Base-by-base conservation (phyloP, 495 filamentous ascomycete species). In the Penicillium samsonianum region DNA sequence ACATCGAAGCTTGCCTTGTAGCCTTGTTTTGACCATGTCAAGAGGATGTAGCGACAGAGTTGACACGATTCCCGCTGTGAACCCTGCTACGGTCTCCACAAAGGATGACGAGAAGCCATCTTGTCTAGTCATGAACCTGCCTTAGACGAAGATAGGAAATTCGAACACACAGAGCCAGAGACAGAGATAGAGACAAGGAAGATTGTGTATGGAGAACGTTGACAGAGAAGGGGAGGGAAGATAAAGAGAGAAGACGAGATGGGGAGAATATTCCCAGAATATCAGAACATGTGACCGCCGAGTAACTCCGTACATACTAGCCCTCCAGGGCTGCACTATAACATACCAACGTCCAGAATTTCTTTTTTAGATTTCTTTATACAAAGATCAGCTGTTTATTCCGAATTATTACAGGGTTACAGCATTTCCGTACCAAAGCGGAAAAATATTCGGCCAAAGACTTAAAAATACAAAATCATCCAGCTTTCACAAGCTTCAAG, bases 11-110 rank as follows among this genome's bases (percentile, higher is more conserved):
- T 57, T 67, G 93, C 92, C 83, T 76, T 99, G 94, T 63, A 99
- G 84, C 56, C 94, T 88, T 38, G 92, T 97, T 77, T 99, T 99
- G 65, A 98, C 82, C 56, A 98, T 83, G 74, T 99, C 94, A 50
- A 99, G 80, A 19, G 94, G 94, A 76, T 80, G 77, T 28, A 78
- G 55, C 50, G 64, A 74, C 25, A 97, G 80, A 30, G 94, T 96
- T 17, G 91, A 87, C 60, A 90, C 84, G 59, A 91, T 80, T 40
- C 94, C 94, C 52, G 93, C 93, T 49, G 87, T 86, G 70, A 98
- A 88, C 58, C 94, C 94, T 44, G 93, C 90, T 74, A 95, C 80
- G 68, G 87, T 85, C 82, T 98, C 94, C 74, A 96, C 85, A 67
- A 90, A 72, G 70, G 90, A 87, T 75, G 86, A 84, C 58, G 90